Evolutionary conservation across 2,329 filamentous ascomycete species (phyloP).

Genomic region (Cryphonectria radicalis): DNA sequence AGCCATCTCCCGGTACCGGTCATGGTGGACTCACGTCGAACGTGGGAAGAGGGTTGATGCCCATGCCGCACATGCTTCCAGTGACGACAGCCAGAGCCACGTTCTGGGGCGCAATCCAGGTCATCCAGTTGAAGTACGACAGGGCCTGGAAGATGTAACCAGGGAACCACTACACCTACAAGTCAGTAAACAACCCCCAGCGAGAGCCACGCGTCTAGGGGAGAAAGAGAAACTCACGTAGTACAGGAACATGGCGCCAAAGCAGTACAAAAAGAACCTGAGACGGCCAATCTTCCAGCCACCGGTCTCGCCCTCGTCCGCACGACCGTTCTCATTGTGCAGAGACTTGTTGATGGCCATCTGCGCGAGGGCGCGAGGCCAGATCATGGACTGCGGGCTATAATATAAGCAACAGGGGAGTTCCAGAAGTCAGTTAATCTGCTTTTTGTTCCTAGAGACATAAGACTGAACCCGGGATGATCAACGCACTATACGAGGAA

Average conservation of each 20-base stretch:
- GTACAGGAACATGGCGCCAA: slow-evolving; percentile 53
- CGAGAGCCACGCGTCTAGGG: too few relatives aligned
- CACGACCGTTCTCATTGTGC: slow-evolving; percentile 47
- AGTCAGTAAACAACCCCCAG: background rate
- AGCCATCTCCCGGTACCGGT: slow-evolving; percentile 19
- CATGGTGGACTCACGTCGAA: slow-evolving; percentile 45
- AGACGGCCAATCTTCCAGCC: slow-evolving; percentile 49
- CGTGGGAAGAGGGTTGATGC: slow-evolving; percentile 43
- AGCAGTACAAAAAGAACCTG: slow-evolving; percentile 49
- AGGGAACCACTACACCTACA: slow-evolving; percentile 46
- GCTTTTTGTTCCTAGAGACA: background rate
- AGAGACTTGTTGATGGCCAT: slow-evolving; percentile 53
- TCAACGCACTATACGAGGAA: slow-evolving; percentile 52
- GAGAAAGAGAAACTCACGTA: slow-evolving; percentile 35
- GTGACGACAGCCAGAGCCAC: slow-evolving; percentile 38
- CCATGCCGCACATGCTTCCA: slow-evolving; percentile 41
- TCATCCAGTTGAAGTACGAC: slow-evolving; percentile 55
- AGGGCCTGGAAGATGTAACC: slow-evolving; percentile 53
- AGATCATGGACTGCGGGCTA: slow-evolving; percentile 52
- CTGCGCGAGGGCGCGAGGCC: slow-evolving; percentile 53
- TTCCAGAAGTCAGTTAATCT: background rate
- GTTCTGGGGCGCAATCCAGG: slow-evolving; percentile 54
- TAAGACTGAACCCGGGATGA: background rate
- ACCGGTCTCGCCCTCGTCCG: slow-evolving; percentile 40
- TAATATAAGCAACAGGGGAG: background rate